phyloP scores from a whole-genome alignment of 2,329 filamentous ascomycete species.

The Hypoxylon sp. region DNA sequence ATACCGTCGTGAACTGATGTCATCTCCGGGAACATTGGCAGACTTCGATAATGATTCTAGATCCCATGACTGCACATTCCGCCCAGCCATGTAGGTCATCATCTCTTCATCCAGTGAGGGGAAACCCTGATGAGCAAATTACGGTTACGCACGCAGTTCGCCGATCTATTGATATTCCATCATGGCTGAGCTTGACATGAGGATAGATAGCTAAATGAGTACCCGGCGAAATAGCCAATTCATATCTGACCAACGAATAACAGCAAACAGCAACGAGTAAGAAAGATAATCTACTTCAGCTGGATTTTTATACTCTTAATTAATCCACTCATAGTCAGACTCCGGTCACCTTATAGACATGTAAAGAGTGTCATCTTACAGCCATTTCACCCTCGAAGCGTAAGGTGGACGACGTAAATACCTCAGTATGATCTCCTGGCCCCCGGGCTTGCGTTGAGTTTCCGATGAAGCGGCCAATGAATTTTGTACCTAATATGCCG shows the following conservation, averaged over 20 bases:
- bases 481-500: background rate
- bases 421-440: background rate
- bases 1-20: conserved; percentile 19
- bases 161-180: background rate
- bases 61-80: conserved; percentile 14
- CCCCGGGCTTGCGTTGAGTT: background rate
- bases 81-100: conserved; percentile 22
- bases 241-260: conserved; percentile 13
- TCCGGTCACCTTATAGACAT: conserved; percentile 7
- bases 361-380: background rate
- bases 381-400: background rate
- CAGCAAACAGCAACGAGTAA: background rate
- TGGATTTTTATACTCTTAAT: background rate
- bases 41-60: conserved; percentile 5
- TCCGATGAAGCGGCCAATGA: background rate
- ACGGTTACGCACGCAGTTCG: conserved; percentile 2
- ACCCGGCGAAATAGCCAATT: conserved; percentile 10
- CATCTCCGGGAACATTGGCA: conserved; percentile 11
- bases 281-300: background rate
- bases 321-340: conserved; percentile 14
- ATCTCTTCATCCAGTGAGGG: conserved; percentile 7
- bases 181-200: conserved; percentile 6
- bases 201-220: conserved; percentile 2
- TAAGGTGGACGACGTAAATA: background rate
- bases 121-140: conserved; percentile 11